Evolutionary conservation across 2,329 filamentous ascomycete genomes (phyloP).

Genomic region (Nemania bipapillata): DNA sequence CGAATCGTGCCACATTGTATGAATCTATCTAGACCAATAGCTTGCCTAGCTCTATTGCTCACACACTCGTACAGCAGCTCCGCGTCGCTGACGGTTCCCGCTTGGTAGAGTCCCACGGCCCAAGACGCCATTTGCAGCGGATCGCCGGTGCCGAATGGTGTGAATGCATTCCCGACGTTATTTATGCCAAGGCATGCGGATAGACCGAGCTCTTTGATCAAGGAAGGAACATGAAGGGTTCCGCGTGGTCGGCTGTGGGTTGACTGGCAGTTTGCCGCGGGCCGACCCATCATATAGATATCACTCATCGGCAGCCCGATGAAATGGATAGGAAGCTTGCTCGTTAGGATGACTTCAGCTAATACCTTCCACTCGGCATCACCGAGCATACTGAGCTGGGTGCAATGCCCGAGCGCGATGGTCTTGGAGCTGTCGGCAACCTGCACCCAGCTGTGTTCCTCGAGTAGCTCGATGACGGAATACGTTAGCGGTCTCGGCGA

Average conservation of each 20-base stretch:
- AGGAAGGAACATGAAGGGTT: slow-evolving; percentile 69
- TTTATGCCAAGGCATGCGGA: slow-evolving; percentile 73
- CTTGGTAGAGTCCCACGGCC: slow-evolving; percentile 74
- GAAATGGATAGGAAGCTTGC: slow-evolving; percentile 69
- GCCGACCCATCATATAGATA: slow-evolving; percentile 74
- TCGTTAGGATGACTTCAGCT: slow-evolving; percentile 57
- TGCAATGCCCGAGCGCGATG: slow-evolving; percentile 74
- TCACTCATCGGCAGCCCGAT: slow-evolving; percentile 77
- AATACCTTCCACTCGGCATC: slow-evolving; percentile 62
- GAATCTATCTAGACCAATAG: slow-evolving; percentile 48
- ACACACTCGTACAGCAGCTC: slow-evolving; percentile 63
- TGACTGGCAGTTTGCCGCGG: slow-evolving; percentile 40
- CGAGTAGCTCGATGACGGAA: slow-evolving; percentile 64
- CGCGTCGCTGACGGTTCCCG: slow-evolving; percentile 69
- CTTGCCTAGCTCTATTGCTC: slow-evolving; percentile 52
- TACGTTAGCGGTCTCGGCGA: slow-evolving; percentile 61
- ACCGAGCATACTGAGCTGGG: slow-evolving; percentile 68
- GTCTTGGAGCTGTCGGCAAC: slow-evolving; percentile 56
- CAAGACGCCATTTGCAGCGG: slow-evolving; percentile 71
- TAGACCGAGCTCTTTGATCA: slow-evolving; percentile 69
- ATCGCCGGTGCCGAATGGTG: slow-evolving; percentile 74
- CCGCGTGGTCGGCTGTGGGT: slow-evolving; percentile 59
- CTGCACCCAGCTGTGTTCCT: slow-evolving; percentile 61
- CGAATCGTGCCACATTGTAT: slow-evolving; percentile 27
- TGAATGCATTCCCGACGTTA: slow-evolving; percentile 80